Conservation (phyloP, 2,329 filamentous ascomycete genomes). For the Falciphora oryzae region DNA sequence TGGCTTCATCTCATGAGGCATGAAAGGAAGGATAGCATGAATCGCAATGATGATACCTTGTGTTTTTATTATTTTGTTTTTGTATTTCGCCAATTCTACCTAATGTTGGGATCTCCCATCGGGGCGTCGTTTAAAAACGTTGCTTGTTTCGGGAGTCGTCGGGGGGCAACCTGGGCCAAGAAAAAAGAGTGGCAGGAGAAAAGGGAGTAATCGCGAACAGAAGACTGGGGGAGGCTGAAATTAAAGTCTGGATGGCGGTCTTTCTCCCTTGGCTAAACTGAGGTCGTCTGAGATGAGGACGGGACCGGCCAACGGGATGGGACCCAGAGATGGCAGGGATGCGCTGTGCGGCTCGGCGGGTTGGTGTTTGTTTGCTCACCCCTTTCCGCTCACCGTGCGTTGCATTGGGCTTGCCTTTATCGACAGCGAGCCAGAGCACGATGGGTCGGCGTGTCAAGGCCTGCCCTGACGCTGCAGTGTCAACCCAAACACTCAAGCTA, state of each 20-base stretch:
- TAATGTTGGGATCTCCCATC: background rate
- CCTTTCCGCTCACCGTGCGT: background rate
- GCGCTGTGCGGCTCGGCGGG: background rate
- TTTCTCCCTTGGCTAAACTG: background rate
- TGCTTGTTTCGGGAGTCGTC: background rate
- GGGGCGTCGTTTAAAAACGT: background rate
- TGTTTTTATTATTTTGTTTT: background rate
- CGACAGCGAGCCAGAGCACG: background rate
- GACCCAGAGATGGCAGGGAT: background rate
- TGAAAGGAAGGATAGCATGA: conserved; percentile 3
- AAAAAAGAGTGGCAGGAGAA: conserved; percentile 5
- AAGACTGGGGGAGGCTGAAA: conserved; percentile 8
- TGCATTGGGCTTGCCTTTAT: background rate
- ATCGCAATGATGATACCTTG: background rate
- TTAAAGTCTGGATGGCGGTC: background rate
- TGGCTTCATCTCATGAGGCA: conserved; percentile 56
- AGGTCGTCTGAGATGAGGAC: background rate
- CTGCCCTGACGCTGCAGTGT: too few relatives aligned
- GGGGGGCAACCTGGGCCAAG: conserved; percentile 8
- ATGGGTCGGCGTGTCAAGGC: background rate
- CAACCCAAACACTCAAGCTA: background rate
- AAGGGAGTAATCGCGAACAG: background rate
- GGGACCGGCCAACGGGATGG: background rate
- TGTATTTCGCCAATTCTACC: conserved; percentile 3
- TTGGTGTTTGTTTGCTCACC: background rate